Evolutionary conservation across 2,329 filamentous ascomycete species (phyloP), one percentile per base, ranked within the genome.

Genomic region (Fonsecaea monophora): DNA sequence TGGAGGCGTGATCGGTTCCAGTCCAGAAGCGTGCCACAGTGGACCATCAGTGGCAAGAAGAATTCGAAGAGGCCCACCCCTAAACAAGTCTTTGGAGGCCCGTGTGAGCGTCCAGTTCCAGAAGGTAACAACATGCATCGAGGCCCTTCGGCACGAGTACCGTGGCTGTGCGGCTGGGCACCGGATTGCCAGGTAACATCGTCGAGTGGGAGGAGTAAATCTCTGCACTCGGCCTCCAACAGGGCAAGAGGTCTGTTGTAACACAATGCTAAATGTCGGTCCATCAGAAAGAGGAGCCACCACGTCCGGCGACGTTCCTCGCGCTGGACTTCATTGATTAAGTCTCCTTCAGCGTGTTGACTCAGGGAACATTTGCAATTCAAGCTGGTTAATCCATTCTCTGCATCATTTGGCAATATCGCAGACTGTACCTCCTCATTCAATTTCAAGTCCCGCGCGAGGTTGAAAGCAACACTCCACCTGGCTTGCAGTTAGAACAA

Each of bases 1-100:
- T 84, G 82, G 34, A 78, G 75, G 13, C 78, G 76, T 10, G 77
- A 73, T 61, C 82, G 80, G 66, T 83, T 82, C 4, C 83, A 73
- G 53, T 84, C 80, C 48, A 84, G 81, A 7, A 84, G 81, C 60
- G 84, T 81, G 0, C 83, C 83, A 0, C 84, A 77, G 6, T 84
- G 81, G 0, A 78, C 77, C 79, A 83, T 84, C 1, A 84, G 74
- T 0, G 82, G 83, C 3, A 85, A 73, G 60, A 85, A 84, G 66
- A 80, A 84, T 66, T 84, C 82, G 54, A 84, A 84, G 42, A 83
- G 81, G 0, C 80, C 79, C 3, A 77, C 77, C 0, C 82, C 82
- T 0, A 79, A 78, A 38, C 79, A 76, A 25, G 70, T 74, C 9
- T 74, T 78, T 0, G 80, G 66, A 9, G 70, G 64, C 10, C 66